Evolutionary conservation across 768 basidiomycete genomes (phyloP).

Genomic region (Trametes sanguinea): DNA sequence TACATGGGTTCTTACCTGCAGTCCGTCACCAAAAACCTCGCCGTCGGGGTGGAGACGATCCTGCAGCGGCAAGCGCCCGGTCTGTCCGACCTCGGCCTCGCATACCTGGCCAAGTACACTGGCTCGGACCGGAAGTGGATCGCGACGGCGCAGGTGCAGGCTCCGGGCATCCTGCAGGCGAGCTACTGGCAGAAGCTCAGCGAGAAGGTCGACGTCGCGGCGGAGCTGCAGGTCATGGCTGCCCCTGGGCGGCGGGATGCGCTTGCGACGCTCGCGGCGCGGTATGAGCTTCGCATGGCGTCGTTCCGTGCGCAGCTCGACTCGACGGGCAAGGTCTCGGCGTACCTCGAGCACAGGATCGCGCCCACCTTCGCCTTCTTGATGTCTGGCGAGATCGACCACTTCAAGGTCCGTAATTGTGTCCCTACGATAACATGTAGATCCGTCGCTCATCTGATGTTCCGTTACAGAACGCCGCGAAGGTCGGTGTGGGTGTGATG

Average conservation of each 20-base stretch:
- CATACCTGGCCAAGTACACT: slow-evolving; percentile 82
- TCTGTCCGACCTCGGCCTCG: slow-evolving; percentile 66
- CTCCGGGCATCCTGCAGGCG: slow-evolving; percentile 79
- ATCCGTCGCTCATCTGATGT: neutral
- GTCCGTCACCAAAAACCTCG: slow-evolving; percentile 87
- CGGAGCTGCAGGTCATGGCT: slow-evolving; percentile 84
- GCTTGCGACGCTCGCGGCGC: slow-evolving; percentile 90
- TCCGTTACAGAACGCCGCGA: slow-evolving; percentile 74
- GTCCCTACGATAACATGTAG: neutral
- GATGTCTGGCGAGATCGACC: slow-evolving; percentile 96
- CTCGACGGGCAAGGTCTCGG: slow-evolving; percentile 92
- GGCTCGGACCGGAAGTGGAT: slow-evolving; percentile 79
- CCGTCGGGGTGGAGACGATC: slow-evolving; percentile 83
- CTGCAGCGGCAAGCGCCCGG: slow-evolving; percentile 79
- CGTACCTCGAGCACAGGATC: slow-evolving; percentile 93
- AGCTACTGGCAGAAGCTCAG: slow-evolving; percentile 97
- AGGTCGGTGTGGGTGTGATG: slow-evolving; percentile 97
- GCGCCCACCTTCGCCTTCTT: slow-evolving; percentile 94
- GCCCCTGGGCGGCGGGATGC: slow-evolving; percentile 84
- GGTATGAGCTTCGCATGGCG: slow-evolving; percentile 93
- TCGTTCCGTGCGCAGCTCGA: slow-evolving; percentile 95
- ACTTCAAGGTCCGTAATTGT: slow-evolving; percentile 75
- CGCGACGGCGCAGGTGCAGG: slow-evolving; percentile 88
- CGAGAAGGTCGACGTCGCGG: slow-evolving; percentile 96
- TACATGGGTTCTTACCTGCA: slow-evolving; percentile 92